Base-by-base conservation (phyloP, 805 yeast genomes). In the Myxozyma neglecta region DNA sequence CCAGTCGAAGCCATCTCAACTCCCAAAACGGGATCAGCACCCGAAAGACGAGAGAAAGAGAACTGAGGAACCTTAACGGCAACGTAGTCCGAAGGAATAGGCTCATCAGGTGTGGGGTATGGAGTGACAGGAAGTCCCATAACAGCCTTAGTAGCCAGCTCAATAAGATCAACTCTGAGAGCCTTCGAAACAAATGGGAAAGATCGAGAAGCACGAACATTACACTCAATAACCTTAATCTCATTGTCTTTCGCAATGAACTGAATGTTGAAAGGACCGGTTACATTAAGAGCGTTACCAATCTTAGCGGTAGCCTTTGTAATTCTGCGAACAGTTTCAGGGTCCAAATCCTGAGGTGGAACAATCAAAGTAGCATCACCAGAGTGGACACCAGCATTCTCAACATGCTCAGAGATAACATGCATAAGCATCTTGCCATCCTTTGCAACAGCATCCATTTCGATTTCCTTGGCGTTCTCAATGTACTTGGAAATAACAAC, bases 1-100 rank as follows among this genome's bases (percentile, higher is more conserved):
- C 98, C 98, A 65, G 98, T 93, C 36, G 97, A 93, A 18, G 98
- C 97, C 98, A 93, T 93, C 79, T 93, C 98, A 68, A 93, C 98
- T 79, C 98, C 98, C 68, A 93, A 81, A 64, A 93, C 91, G 57
- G 98, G 98, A 75, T 93, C 98, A 59, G 98, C 98, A 70, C 98
- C 98, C 52, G 97, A 89, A 69, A 93, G 83, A 76, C 98, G 86
- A 36, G 97, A 88, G 86, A 94, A 93, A 6, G 97, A 92, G 79
- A 93, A 93, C 77, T 93, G 98, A 11, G 98, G 98, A 61, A 92
- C 97, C 81, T 93, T 93, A 65, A 91, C 85, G 64, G 97, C 97
- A 75, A 94, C 96, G 78, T 91, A 93, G 75, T 93, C 93, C 48
- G 62, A 47, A 11, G 64, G 66, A 42, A 66, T 51, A 62, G 98